Conservation (phyloP, 495 filamentous ascomycete genomes). For the Neurospora cerealis region DNA sequence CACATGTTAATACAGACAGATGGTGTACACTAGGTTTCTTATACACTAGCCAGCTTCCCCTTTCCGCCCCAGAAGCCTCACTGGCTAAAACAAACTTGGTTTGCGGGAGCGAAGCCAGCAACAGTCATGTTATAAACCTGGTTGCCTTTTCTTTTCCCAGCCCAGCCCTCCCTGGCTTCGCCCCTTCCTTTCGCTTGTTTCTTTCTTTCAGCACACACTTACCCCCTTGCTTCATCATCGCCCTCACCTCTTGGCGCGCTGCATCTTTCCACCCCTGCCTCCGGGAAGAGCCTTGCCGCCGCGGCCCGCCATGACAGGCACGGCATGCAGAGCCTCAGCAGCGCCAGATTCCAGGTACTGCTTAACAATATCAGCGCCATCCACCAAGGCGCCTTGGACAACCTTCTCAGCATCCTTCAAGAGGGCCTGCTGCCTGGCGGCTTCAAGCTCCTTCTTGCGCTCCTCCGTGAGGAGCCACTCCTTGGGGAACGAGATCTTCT, state of each 20-base stretch:
- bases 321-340: background rate
- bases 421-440: constrained; percentile 39
- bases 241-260: background rate
- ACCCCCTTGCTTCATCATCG: background rate
- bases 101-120: background rate
- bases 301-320: constrained; percentile 1
- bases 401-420: constrained; percentile 36
- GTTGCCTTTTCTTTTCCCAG: background rate
- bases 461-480: constrained; percentile 70
- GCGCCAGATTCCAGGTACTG: constrained; percentile 17
- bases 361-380: constrained; percentile 45
- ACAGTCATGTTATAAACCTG: background rate
- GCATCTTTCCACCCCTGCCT: background rate
- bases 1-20: constrained; percentile 5
- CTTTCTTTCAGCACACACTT: background rate
- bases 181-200: background rate
- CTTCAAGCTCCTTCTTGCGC: constrained; percentile 53
- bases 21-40: constrained; percentile 9
- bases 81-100: background rate
- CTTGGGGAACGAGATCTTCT: constrained; percentile 62
- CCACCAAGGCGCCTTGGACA: constrained; percentile 39
- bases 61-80: background rate
- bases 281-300: background rate
- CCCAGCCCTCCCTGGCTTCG: background rate
- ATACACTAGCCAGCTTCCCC: constrained; percentile 6